A percentile compares a stretch with the other conserved stretches of the same genome.
These are phyloP conservation scores for Agrocybe praecox DNA, from an alignment of 768 basidiomycete genomes.

Conservation along the genomic window DNA sequence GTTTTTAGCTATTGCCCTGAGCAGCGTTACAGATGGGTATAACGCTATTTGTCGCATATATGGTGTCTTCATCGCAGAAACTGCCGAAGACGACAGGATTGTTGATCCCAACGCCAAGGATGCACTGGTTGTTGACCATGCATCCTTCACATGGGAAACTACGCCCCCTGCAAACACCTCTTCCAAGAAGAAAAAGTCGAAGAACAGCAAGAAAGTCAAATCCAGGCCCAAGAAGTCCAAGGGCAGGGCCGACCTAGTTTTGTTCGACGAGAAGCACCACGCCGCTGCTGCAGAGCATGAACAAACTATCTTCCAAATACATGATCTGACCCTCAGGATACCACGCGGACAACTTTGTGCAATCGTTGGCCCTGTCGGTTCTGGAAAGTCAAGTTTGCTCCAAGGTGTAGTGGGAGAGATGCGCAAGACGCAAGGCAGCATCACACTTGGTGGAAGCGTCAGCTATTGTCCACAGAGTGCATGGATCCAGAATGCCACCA, in stretches of 20 bases:
- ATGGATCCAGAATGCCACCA: slow-evolving; percentile 91
- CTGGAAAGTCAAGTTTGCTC: slow-evolving; percentile 69
- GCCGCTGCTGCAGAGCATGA: slow-evolving; percentile 34
- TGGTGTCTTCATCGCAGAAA: slow-evolving; percentile 6
- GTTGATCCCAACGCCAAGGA: background rate
- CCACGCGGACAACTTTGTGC: slow-evolving; percentile 81
- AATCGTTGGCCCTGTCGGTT: slow-evolving; percentile 82
- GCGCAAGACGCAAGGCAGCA: slow-evolving; percentile 65
- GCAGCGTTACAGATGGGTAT: slow-evolving; percentile 2
- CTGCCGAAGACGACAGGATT: background rate
- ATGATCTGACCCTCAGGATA: slow-evolving; percentile 64
- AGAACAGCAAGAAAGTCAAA: slow-evolving; percentile 11
- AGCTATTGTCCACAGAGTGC: slow-evolving; percentile 87
- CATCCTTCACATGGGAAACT: slow-evolving; percentile 81
- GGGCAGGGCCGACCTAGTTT: slow-evolving; percentile 16
- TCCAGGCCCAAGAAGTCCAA: slow-evolving; percentile 20
- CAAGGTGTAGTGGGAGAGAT: slow-evolving; percentile 85
- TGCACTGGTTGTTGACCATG: background rate
- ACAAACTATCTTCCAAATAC: slow-evolving; percentile 56
- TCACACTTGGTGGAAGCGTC: slow-evolving; percentile 75
- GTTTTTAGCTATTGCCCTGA: background rate
- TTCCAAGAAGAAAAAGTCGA: slow-evolving; percentile 11
- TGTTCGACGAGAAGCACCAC: slow-evolving; percentile 29
- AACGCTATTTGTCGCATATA: slow-evolving; percentile 1
- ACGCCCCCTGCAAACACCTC: slow-evolving; percentile 49